Conservation (phyloP, 441 rosid genomes). For the Adansonia rubrostipa region DNA sequence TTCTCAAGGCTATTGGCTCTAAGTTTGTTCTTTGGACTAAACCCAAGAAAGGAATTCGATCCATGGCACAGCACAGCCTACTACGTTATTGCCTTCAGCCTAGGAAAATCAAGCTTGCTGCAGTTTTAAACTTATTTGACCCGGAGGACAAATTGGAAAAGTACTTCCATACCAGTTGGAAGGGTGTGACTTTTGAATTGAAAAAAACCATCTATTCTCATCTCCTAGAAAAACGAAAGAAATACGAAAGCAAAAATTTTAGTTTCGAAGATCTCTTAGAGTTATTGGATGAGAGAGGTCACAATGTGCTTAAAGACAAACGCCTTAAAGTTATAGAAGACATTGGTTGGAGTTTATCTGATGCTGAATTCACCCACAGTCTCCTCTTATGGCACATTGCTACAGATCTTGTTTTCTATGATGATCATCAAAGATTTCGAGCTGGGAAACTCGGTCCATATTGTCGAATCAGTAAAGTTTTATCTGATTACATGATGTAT, state of each 20-base stretch:
- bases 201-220: background rate
- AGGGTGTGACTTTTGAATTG: background rate
- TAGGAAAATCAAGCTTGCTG: background rate
- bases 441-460: background rate
- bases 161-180: background rate
- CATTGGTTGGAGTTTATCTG: background rate
- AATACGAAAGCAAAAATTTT: background rate
- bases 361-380: background rate
- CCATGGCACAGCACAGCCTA: slow-evolving; percentile 26
- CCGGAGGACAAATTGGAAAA: background rate
- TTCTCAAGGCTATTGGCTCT: background rate
- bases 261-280: background rate
- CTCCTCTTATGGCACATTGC: slow-evolving; percentile 7
- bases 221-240: background rate
- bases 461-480: background rate
- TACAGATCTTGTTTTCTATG: background rate
- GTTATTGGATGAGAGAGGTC: slow-evolving; percentile 7
- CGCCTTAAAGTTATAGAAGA: background rate
- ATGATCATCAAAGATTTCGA: background rate
- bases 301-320: background rate
- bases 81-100: slow-evolving; percentile 1
- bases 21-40: background rate
- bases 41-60: slow-evolving; percentile 4
- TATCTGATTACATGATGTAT: background rate
- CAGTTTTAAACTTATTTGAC: background rate